Conservation (phyloP, 768 basidiomycete genomes). For the Termitomyces sp. region DNA sequence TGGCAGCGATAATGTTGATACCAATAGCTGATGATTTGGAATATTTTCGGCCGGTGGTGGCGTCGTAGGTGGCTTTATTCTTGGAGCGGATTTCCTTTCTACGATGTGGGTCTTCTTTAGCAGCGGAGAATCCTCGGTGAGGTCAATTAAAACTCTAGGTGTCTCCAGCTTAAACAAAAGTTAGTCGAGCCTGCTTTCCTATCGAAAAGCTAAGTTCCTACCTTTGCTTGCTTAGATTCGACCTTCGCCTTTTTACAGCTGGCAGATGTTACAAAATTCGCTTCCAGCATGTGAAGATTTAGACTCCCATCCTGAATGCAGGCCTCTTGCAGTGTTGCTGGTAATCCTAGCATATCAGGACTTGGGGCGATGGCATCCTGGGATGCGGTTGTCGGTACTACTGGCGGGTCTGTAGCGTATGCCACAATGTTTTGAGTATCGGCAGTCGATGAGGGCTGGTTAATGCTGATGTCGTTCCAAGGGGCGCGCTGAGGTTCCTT, state of each 20-base stretch:
- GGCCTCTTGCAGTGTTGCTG: not conserved
- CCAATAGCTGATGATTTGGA: not conserved
- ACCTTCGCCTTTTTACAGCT: not conserved
- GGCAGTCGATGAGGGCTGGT: conserved; percentile 2
- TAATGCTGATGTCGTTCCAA: conserved; percentile 5
- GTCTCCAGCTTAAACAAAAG: not conserved
- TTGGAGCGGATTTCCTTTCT: not conserved
- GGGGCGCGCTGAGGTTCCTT: conserved; percentile 5
- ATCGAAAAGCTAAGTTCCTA: not conserved
- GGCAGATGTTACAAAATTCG: not conserved
- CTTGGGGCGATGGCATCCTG: not conserved
- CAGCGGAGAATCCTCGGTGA: conserved; percentile 29
- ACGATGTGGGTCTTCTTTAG: not conserved
- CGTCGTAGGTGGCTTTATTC: not conserved
- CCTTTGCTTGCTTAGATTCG: conserved; percentile 4
- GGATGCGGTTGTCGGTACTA: not conserved
- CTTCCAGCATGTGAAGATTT: not conserved
- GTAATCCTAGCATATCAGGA: not conserved
- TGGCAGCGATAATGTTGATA: not conserved
- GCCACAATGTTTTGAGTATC: not conserved
- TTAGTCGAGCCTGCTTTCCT: not conserved
- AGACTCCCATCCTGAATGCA: not conserved
- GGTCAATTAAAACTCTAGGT: conserved; percentile 33
- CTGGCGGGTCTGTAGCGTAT: not conserved
- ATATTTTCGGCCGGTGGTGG: not conserved